These are phyloP conservation scores for Eutypella sp. DNA, from an alignment of 2,329 filamentous ascomycete species.

Conservation along the genomic window DNA sequence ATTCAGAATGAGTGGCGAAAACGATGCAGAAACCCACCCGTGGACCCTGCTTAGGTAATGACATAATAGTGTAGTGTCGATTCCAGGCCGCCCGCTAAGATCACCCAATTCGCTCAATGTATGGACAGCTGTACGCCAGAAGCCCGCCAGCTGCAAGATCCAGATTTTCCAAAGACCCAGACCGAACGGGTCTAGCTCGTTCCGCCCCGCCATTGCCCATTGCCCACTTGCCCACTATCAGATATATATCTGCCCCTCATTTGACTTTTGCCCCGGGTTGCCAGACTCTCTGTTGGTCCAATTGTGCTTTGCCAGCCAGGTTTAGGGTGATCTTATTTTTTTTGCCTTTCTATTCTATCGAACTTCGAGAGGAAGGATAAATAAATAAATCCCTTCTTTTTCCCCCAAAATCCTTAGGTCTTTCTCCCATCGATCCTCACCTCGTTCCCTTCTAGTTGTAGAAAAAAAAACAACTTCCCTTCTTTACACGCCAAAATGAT, in stretches of 20 bases:
- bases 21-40: not conserved
- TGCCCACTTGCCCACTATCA: constrained; percentile 5
- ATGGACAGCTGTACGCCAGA: not conserved
- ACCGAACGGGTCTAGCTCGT: not conserved
- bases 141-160: not conserved
- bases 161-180: not conserved
- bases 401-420: constrained; percentile 25
- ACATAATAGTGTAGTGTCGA: no score
- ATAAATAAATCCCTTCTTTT: constrained; percentile 21
- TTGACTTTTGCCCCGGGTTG: constrained; percentile 10
- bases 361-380: constrained; percentile 16
- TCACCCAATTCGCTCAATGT: not conserved
- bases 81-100: not conserved
- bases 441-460: constrained; percentile 10
- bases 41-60: no score
- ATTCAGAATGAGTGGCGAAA: not conserved
- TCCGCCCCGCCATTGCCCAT: not conserved
- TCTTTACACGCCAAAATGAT: constrained; percentile 56
- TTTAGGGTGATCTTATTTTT: no score
- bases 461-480: constrained; percentile 5
- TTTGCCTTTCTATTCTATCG: not conserved
- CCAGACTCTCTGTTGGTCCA: no score
- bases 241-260: constrained; percentile 25
- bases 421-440: constrained; percentile 22
- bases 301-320: not conserved